Base-by-base conservation (phyloP, 371 early-diverging fungal genomes). In the Rhizopus arrhizus region DNA sequence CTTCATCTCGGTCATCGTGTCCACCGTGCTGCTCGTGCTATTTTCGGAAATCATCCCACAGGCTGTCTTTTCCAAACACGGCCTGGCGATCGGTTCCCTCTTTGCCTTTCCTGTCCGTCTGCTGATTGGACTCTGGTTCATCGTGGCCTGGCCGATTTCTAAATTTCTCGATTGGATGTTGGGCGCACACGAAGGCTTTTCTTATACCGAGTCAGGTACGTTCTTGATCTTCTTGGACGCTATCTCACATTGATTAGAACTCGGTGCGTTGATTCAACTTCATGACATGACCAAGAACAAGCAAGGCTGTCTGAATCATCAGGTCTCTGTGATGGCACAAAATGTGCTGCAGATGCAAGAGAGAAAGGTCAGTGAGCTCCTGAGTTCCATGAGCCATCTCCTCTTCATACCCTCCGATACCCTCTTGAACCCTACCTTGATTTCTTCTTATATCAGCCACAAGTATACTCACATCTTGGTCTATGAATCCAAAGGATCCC, bases 21-120 rank as follows among this genome's bases (percentile, higher is more conserved):
- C 93, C 1, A 92, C 92, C 0, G 85, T 75, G 1, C 64, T 92
- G 1, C 82, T 94, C 43, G 88, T 94, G 5, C 61, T 93, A 15
- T 94, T 93, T 73, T 91, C 93, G 47, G 95, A 94, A 75, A 90
- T 94, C 59, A 86, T 94, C 43, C 94, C 94, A 33, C 92, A 94
- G 58, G 89, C 94, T 4, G 75, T 93, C 6, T 93, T 91, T 58
- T 87, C 91, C 8, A 78, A 90, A 5, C 85, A 93, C 59, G 92
- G 93, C 2, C 74, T 94, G 43, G 83, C 84, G 4, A 85, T 94
- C 11, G 94, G 94, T 3, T 91, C 92, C 0, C 80, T 85, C 36
- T 89, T 94, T 71, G 89, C 91, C 6, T 77, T 83, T 68, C 90
- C 89, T 0, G 91, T 93, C 11, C 72, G 88, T 3, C 50, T 85